Percentiles rank a stretch among this genome's conserved stretches.
These are phyloP conservation scores for Neurospora sp. DNA, from an alignment of 495 filamentous ascomycete species.

Conservation along the genomic window DNA sequence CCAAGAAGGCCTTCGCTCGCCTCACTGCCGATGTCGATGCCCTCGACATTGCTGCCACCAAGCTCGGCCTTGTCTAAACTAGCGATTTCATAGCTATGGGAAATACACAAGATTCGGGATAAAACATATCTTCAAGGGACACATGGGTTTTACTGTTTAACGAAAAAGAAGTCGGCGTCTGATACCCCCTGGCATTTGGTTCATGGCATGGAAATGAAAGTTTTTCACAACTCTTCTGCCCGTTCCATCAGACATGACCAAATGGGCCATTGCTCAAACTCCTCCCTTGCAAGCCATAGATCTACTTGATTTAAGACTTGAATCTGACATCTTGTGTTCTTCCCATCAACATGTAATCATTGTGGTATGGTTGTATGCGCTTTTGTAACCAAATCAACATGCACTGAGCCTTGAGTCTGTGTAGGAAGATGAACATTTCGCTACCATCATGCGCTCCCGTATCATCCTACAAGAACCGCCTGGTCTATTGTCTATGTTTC, in stretches of 20 bases:
- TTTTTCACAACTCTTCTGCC: background rate
- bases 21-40: constrained; percentile 94
- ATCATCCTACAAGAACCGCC: background rate
- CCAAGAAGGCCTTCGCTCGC: constrained; percentile 96
- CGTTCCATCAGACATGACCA: background rate
- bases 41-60: constrained; percentile 97
- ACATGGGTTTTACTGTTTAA: background rate
- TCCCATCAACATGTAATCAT: background rate
- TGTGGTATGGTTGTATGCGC: background rate
- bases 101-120: background rate
- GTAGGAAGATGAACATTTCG: background rate
- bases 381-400: background rate
- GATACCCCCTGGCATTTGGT: background rate
- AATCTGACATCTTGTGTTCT: background rate
- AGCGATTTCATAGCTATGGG: background rate
- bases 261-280: background rate
- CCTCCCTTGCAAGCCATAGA: background rate
- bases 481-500: background rate
- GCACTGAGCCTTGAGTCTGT: background rate
- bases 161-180: background rate
- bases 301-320: background rate
- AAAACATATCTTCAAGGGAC: background rate
- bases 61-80: constrained; percentile 89
- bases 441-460: background rate
- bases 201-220: background rate